phyloP scores from a whole-genome alignment of 208 protist species.

The Leishmania arabica region DNA sequence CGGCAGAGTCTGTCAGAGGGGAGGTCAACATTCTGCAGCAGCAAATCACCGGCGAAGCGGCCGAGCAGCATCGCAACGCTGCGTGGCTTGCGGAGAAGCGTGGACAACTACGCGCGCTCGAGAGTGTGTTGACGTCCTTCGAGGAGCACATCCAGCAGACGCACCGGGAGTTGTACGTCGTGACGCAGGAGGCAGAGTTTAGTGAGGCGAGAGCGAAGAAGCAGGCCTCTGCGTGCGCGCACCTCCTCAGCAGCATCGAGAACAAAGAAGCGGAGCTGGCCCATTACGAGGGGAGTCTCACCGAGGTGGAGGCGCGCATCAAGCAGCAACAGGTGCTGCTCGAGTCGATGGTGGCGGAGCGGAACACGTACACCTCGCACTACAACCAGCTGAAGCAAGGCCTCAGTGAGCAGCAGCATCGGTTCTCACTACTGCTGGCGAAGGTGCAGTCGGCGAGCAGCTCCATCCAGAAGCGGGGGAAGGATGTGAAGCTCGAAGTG shows the following conservation, averaged over 20 bases:
- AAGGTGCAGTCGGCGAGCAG: slow-evolving; percentile 93
- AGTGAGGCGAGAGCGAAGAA: slow-evolving; percentile 80
- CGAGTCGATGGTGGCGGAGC: slow-evolving; percentile 93
- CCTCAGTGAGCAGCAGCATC: slow-evolving; percentile 92
- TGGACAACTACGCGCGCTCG: slow-evolving; percentile 85
- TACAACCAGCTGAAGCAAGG: slow-evolving; percentile 94
- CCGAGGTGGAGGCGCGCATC: slow-evolving; percentile 64
- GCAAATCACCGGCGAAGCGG: slow-evolving; percentile 53
- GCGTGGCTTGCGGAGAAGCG: slow-evolving; percentile 84
- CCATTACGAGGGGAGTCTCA: slow-evolving; percentile 83
- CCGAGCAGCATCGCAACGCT: slow-evolving; percentile 66
- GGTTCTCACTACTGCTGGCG: slow-evolving; percentile 95
- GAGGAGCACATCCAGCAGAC: slow-evolving; percentile 88
- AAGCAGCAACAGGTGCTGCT: slow-evolving; percentile 83
- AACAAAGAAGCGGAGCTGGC: slow-evolving; percentile 72
- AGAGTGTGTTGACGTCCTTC: slow-evolving; percentile 84
- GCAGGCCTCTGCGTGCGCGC: slow-evolving; percentile 62
- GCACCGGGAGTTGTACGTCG: slow-evolving; percentile 80
- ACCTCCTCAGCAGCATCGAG: slow-evolving; percentile 91
- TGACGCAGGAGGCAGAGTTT: slow-evolving; percentile 89
- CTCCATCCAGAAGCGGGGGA: slow-evolving; percentile 90
- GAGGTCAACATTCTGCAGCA: slow-evolving; percentile 85
- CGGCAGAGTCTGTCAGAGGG: slow-evolving; percentile 37
- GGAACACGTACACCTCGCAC: slow-evolving; percentile 97
- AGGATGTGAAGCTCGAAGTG: slow-evolving; percentile 48